phyloP scores from a whole-genome alignment of 108 stramenopile genomes.

The Conticribra guillardii region DNA sequence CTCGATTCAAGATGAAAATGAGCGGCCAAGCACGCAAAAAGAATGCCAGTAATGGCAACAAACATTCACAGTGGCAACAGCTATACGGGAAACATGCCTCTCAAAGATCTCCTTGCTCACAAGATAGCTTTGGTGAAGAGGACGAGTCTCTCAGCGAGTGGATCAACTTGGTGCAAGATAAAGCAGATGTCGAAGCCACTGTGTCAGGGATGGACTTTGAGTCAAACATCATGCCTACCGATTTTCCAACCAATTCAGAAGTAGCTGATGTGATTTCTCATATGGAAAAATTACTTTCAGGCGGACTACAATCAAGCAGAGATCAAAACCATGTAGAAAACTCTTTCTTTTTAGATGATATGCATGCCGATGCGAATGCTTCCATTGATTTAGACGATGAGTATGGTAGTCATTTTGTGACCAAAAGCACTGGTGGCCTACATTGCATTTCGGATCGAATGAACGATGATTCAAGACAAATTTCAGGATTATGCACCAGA shows the following conservation, averaged over 20 bases:
- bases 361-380: not conserved
- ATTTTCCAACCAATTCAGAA: slow-evolving; percentile 17
- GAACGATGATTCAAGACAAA: too few relatives aligned
- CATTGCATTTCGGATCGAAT: too few relatives aligned
- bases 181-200: not conserved
- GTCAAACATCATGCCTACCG: too few relatives aligned
- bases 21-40: too few relatives aligned
- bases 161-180: slow-evolving; percentile 9
- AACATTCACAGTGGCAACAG: slow-evolving; percentile 6
- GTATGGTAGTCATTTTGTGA: not conserved
- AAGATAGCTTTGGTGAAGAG: not conserved
- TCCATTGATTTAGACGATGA: not conserved
- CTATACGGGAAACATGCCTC: not conserved
- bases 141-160: slow-evolving; percentile 7
- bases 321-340: not conserved
- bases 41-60: not conserved
- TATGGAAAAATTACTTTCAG: slow-evolving; percentile 21
- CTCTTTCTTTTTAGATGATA: not conserved
- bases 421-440: not conserved
- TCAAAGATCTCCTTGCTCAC: not conserved
- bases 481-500: too few relatives aligned
- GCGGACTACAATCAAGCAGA: not conserved
- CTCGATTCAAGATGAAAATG: too few relatives aligned
- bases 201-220: too few relatives aligned
- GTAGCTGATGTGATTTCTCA: slow-evolving; percentile 13